Conservation (phyloP, 768 basidiomycete genomes). For the Tylopilus cervinicoccineus region DNA sequence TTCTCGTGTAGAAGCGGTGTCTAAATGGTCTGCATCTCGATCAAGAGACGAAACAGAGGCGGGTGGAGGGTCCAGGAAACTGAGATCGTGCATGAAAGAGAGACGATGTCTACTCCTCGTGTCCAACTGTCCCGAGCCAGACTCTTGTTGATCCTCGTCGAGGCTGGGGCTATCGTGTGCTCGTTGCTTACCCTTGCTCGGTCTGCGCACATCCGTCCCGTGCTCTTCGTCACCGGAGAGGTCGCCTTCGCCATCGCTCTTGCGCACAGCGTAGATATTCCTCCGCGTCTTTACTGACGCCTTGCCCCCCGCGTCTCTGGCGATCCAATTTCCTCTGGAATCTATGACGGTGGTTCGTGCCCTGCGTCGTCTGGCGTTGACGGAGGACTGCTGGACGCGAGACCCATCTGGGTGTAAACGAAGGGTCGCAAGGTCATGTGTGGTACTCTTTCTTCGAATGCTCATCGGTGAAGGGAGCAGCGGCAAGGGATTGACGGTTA, state of each 20-base stretch:
- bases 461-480: slow-evolving; percentile 19
- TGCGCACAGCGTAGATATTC: slow-evolving; percentile 12
- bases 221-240: slow-evolving; percentile 19
- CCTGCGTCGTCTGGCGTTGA: slow-evolving; percentile 33
- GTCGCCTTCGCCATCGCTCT: slow-evolving; percentile 25
- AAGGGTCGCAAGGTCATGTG: slow-evolving; percentile 63
- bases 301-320: slow-evolving; percentile 59
- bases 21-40: slow-evolving; percentile 3
- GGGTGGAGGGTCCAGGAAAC: slow-evolving; percentile 45
- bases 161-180: slow-evolving; percentile 10
- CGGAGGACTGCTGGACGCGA: slow-evolving; percentile 47
- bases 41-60: slow-evolving; percentile 7
- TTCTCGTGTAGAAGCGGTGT: slow-evolving; percentile 3
- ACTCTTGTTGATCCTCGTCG: slow-evolving; percentile 10
- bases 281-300: slow-evolving; percentile 38
- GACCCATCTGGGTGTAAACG: slow-evolving; percentile 62
- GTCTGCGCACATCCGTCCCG: background rate
- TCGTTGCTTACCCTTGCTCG: slow-evolving; percentile 26
- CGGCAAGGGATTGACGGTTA: background rate
- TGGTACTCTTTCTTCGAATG: slow-evolving; percentile 43
- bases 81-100: slow-evolving; percentile 47
- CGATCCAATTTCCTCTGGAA: slow-evolving; percentile 60
- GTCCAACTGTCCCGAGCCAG: slow-evolving; percentile 11
- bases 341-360: slow-evolving; percentile 39
- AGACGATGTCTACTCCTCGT: slow-evolving; percentile 38